Percentiles rank a stretch among this genome's conserved stretches.
Evolutionary conservation across 2,329 filamentous ascomycete species (phyloP).

Genomic region (Pseudogymnoascus sp.): DNA sequence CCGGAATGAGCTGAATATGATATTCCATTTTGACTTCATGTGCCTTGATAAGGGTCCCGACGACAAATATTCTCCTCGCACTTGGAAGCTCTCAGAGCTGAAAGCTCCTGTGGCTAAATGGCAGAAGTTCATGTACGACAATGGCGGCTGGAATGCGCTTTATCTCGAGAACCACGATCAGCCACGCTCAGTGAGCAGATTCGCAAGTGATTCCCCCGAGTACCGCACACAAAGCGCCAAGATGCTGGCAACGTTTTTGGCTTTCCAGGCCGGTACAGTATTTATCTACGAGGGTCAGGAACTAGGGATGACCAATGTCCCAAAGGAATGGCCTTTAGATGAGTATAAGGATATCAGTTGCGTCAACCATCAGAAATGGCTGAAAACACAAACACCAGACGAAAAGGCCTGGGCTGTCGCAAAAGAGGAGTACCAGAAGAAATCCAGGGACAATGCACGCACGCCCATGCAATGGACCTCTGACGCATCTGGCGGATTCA

Average conservation of each 20-base stretch:
- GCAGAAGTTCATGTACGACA: slow-evolving; percentile 39
- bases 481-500: slow-evolving; percentile 50
- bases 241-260: slow-evolving; percentile 40
- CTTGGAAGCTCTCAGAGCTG: slow-evolving; percentile 25
- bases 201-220: slow-evolving; percentile 32
- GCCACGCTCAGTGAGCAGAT: slow-evolving; percentile 38
- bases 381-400: neutral
- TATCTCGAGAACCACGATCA: slow-evolving; percentile 49
- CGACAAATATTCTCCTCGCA: slow-evolving; percentile 33
- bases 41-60: slow-evolving; percentile 31
- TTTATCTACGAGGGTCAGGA: slow-evolving; percentile 51
- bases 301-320: slow-evolving; percentile 47
- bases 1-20: slow-evolving; percentile 39
- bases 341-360: slow-evolving; percentile 60
- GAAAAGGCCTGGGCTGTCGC: slow-evolving; percentile 26
- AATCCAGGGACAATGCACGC: slow-evolving; percentile 59
- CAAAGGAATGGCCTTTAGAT: slow-evolving; percentile 47
- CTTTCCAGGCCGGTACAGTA: slow-evolving; percentile 41
- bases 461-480: slow-evolving; percentile 61
- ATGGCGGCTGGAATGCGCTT: slow-evolving; percentile 44
- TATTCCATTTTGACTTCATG: slow-evolving; percentile 54
- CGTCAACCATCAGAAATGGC: slow-evolving; percentile 37
- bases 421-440: slow-evolving; percentile 42
- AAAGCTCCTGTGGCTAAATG: slow-evolving; percentile 38
- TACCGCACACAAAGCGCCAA: slow-evolving; percentile 36